These are phyloP conservation scores for Vaccinium vitisidaea DNA, from an alignment of 148 eudicot species.

Conservation along the genomic window DNA sequence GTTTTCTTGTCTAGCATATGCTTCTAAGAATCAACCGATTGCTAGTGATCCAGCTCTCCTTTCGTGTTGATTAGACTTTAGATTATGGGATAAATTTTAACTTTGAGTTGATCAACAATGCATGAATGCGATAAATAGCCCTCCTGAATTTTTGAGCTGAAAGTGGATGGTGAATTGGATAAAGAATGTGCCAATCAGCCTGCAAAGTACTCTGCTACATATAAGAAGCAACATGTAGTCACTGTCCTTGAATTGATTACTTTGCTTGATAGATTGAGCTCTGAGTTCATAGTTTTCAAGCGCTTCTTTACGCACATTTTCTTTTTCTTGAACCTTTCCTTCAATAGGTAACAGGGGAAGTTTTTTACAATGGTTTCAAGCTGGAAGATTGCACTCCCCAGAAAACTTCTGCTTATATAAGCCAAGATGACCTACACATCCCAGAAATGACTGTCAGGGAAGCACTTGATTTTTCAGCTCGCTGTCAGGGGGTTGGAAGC, in stretches of 20 bases:
- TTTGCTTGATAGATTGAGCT: not conserved
- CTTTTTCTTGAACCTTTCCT: not conserved
- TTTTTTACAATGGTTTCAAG: conserved; percentile 66
- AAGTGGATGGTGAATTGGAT: not conserved
- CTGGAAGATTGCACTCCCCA: conserved; percentile 66
- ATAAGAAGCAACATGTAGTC: not conserved
- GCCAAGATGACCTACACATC: conserved; percentile 72
- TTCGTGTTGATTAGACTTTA: not conserved
- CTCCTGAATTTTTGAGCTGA: not conserved
- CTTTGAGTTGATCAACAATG: conserved; percentile 2
- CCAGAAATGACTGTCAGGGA: conserved; percentile 84
- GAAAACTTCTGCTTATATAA: conserved; percentile 70
- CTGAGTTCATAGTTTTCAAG: not conserved
- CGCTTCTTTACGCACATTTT: not conserved
- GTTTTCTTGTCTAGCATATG: not conserved
- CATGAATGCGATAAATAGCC: not conserved
- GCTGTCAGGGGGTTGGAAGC: conserved; percentile 48
- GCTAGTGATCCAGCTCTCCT: not conserved
- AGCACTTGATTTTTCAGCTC: conserved; percentile 49
- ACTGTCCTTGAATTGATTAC: not conserved
- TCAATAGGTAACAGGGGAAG: conserved; percentile 55
- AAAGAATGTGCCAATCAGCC: not conserved
- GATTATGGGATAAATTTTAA: too few relatives aligned
- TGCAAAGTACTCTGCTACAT: not conserved
- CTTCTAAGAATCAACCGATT: not conserved